Evolutionary conservation across 78 protist genomes (phyloP).

Genomic region (Guillardia theta): DNA sequence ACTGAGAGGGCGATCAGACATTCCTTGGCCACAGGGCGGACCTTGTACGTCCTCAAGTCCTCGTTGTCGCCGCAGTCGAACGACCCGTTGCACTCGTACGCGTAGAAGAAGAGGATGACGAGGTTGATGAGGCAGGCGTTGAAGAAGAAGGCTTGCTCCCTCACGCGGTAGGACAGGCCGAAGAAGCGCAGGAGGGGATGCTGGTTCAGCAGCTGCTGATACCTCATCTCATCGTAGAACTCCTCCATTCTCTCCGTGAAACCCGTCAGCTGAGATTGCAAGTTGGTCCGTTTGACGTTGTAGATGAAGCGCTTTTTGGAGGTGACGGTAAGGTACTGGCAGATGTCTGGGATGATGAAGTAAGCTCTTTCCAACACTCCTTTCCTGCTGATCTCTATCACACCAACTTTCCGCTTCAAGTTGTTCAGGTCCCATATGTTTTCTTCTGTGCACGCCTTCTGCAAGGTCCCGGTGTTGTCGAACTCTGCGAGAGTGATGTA

Average conservation of each 20-base stretch:
- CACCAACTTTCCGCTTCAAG: not conserved
- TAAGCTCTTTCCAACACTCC: not conserved
- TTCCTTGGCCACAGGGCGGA: not conserved
- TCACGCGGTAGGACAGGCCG: not conserved
- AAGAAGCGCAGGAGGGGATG: not conserved
- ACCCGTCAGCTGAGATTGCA: not conserved
- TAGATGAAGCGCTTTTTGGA: not conserved
- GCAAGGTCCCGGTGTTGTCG: not conserved
- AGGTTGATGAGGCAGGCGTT: not conserved
- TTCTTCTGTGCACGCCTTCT: not conserved
- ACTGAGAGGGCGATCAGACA: not conserved
- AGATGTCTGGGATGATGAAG: not conserved
- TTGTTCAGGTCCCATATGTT: not conserved
- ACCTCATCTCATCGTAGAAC: not conserved
- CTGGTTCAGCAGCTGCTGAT: not conserved
- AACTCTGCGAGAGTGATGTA: not conserved
- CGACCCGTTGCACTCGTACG: not conserved
- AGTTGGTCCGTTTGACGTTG: too few species aligned
- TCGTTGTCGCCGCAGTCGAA: too few species aligned
- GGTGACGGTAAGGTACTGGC: not conserved
- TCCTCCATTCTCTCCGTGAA: not conserved
- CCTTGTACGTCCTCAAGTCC: too few species aligned
- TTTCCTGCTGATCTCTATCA: not conserved
- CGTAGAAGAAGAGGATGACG: not conserved
- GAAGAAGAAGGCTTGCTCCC: not conserved